phyloP scores from a whole-genome alignment of 2,329 filamentous ascomycete genomes.

The Ceratocystis ficicola region DNA sequence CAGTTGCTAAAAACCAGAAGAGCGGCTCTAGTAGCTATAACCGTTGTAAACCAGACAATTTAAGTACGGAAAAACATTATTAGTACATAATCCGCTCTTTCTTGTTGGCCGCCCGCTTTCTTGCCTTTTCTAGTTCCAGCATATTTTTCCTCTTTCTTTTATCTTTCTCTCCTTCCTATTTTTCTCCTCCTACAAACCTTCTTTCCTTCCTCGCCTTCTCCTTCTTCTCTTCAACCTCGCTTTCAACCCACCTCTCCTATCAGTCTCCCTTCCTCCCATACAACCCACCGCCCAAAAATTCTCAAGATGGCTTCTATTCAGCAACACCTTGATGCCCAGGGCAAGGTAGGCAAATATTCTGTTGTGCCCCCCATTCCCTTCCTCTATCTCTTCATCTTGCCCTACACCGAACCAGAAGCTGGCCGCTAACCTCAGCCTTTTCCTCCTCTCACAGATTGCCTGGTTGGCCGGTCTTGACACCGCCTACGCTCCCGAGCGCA shows the following conservation, averaged over 20 bases:
- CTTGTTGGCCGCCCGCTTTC: constrained; percentile 10
- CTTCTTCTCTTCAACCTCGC: constrained; percentile 1
- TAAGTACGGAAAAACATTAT: not conserved
- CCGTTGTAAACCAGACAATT: not conserved
- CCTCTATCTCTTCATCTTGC: not conserved
- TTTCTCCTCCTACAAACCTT: constrained; percentile 18
- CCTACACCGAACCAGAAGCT: not conserved
- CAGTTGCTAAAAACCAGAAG: not conserved
- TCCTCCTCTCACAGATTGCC: constrained; percentile 35
- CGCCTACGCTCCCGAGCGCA: constrained; percentile 70
- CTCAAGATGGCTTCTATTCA: constrained; percentile 52
- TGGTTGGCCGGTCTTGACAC: constrained; percentile 69
- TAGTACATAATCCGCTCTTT: constrained; percentile 8
- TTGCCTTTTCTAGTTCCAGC: constrained; percentile 15
- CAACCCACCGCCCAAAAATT: not conserved
- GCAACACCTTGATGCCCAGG: constrained; percentile 72
- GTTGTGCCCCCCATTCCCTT: constrained; percentile 10
- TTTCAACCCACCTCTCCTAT: constrained; percentile 8
- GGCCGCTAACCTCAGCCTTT: not conserved
- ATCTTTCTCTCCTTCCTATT: constrained; percentile 17
- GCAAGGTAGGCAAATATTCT: constrained; percentile 31
- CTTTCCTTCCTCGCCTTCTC: constrained; percentile 23
- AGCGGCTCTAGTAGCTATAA: not conserved
- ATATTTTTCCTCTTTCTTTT: constrained; percentile 15
- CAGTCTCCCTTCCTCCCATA: constrained; percentile 9